phyloP scores from a whole-genome alignment of 1,139 yeast species.

The Wickerhamomyces sp. region DNA sequence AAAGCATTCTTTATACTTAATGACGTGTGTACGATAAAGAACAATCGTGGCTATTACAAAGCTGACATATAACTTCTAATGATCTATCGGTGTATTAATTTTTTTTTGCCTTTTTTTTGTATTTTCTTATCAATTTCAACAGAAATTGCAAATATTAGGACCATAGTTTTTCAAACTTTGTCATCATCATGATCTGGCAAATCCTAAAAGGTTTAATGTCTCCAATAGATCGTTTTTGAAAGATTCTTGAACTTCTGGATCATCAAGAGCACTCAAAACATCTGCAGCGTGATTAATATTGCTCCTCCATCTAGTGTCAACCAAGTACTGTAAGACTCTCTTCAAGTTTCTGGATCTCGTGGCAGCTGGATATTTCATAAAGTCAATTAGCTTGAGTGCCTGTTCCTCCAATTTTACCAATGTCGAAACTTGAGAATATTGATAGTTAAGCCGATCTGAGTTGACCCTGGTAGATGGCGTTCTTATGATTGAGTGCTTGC shows the following conservation, averaged over 20 bases:
- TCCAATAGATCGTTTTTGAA: slow-evolving; percentile 28
- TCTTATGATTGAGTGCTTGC: slow-evolving; percentile 3
- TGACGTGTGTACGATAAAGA: too few species aligned
- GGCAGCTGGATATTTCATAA: slow-evolving; percentile 27
- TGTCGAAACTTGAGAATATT: slow-evolving; percentile 7
- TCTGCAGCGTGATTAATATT: slow-evolving; percentile 22
- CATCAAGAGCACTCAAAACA: slow-evolving; percentile 23
- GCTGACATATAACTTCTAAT: too few species aligned
- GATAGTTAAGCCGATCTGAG: neutral
- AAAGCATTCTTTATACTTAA: too few species aligned
- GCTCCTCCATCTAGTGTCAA: slow-evolving; percentile 29
- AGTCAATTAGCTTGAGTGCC: slow-evolving; percentile 27
- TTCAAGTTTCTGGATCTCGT: slow-evolving; percentile 27
- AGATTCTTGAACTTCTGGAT: slow-evolving; percentile 22
- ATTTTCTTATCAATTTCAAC: neutral
- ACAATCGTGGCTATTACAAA: too few species aligned
- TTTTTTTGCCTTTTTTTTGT: too few species aligned
- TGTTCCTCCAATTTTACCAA: slow-evolving; percentile 23
- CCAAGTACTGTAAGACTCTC: slow-evolving; percentile 28
- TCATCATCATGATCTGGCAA: slow-evolving; percentile 15
- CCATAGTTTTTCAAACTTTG: too few species aligned
- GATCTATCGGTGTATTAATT: too few species aligned
- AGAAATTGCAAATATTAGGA: too few species aligned
- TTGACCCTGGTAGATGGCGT: slow-evolving; percentile 3
- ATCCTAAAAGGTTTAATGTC: slow-evolving; percentile 29